Conservation (phyloP, 352 stramenopile species). For the Phytophthora pini region DNA sequence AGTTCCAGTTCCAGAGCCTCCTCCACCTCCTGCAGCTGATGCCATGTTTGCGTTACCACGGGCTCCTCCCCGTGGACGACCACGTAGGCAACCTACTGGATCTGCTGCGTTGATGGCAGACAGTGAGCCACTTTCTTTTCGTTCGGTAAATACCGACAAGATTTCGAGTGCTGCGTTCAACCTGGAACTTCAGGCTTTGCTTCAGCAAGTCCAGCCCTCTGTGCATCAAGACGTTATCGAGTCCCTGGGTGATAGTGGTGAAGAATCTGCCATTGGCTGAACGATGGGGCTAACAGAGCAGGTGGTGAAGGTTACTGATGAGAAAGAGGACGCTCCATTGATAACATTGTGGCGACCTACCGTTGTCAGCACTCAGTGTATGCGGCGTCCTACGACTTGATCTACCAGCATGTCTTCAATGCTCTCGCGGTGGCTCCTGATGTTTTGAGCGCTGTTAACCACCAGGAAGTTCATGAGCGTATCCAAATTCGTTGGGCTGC, state of each 20-base stretch:
- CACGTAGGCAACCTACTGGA: conserved; percentile 5
- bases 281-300: neutral
- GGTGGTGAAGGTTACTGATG: too few species aligned
- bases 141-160: neutral
- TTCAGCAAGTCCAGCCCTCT: conserved; percentile 19
- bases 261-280: conserved; percentile 4
- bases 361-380: too few species aligned
- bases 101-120: neutral
- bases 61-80: conserved; percentile 15
- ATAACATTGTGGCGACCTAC: too few species aligned
- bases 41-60: conserved; percentile 27
- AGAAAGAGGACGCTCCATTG: too few species aligned
- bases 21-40: conserved; percentile 12
- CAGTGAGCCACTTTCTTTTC: neutral
- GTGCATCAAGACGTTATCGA: conserved; percentile 13
- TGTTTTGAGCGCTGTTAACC: conserved; percentile 40
- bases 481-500: conserved; percentile 26
- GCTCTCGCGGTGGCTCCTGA: conserved; percentile 39
- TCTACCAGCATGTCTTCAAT: conserved; percentile 49
- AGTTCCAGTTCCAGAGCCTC: neutral
- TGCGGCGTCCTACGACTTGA: neutral
- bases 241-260: conserved; percentile 11
- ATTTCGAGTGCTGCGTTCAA: conserved; percentile 9
- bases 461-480: conserved; percentile 52
- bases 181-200: conserved; percentile 26